Evolutionary conservation across 139 green algal species (phyloP).

Genomic region (Chlamydomonas urium): DNA sequence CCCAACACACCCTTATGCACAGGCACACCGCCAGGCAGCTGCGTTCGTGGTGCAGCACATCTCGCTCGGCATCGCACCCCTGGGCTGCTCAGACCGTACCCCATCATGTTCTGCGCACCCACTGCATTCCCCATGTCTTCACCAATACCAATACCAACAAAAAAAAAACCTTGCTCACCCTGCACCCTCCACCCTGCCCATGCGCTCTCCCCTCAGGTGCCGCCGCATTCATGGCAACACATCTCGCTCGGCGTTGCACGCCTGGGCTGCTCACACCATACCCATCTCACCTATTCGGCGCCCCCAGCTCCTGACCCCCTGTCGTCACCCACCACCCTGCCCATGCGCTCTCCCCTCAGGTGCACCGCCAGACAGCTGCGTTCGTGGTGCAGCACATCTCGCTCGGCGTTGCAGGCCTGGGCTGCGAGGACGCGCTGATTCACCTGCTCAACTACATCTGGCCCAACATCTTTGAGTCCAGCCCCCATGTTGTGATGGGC

Average conservation of each 20-base stretch:
- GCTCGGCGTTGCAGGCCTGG: slow-evolving; percentile 85
- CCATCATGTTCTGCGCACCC: background rate
- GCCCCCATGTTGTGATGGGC: slow-evolving; percentile 90
- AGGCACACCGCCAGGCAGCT: slow-evolving; percentile 96
- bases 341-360: slow-evolving; percentile 56
- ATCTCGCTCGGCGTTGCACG: slow-evolving; percentile 84
- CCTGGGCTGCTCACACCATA: slow-evolving; percentile 69
- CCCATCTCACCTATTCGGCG: background rate
- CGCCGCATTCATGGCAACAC: slow-evolving; percentile 96
- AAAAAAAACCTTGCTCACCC: background rate
- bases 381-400: slow-evolving; percentile 88
- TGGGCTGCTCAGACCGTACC: slow-evolving; percentile 89
- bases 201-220: slow-evolving; percentile 74
- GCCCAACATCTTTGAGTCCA: slow-evolving; percentile 98
- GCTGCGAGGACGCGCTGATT: slow-evolving; percentile 93
- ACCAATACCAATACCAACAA: too few relatives aligned
- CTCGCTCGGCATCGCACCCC: slow-evolving; percentile 78
- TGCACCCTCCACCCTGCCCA: too few relatives aligned
- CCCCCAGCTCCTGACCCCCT: background rate
- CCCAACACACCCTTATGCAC: too few relatives aligned
- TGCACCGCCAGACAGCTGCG: slow-evolving; percentile 95
- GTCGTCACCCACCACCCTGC: too few relatives aligned
- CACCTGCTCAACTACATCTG: slow-evolving; percentile 98
- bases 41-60: slow-evolving; percentile 88
- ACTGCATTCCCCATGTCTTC: background rate